Evolutionary conservation across 106 monocot species (phyloP), one percentile per base, ranked within the genome.

Genomic region (Apostasia ramifera): DNA sequence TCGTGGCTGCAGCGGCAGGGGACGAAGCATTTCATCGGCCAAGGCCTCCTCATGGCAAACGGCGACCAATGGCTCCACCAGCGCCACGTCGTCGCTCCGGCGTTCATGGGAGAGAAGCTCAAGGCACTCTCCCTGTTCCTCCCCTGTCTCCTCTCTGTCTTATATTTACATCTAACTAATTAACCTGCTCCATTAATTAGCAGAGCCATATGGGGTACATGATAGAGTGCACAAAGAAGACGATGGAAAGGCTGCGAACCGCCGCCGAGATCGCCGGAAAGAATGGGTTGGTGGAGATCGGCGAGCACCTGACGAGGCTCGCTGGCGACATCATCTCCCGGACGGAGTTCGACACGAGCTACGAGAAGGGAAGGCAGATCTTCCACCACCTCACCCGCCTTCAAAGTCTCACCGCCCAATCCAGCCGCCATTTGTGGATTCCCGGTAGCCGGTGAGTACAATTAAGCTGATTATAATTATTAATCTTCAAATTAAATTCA

Each of bases 1-100:
- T 98, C 97, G 4, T 92, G 97, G 97, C 57, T 92, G 7, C 97
- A 98, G 71, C 79, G 71, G 44, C 78, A 92, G 67, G 97, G 97
- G 0, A 63, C 92, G 1, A 86, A 84, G 68, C 71, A 98, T 48
- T 85, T 98, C 74, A 92, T 98, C n/a, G 97, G 97, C 9, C 72
- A 81, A 37, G 97, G 97, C 6, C 54, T 98, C 47, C 59, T 98
- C 37, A 92, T 98, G 89, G 89, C 97, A 43, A 98, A 92, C 68
- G 97, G 97, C n/a, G 47, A 65, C 13, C 76, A 78, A 55, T 98
- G 97, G 92, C 47, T 74, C 59, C 92, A 87, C 75, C 97, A 92
- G 44, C 92, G 97, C 48, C 97, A 87, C 45, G 68, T 87, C 44
- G 89, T 92, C 1, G 97, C 92, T 5, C 97, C 97, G 1, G 79